Evolutionary conservation across 2,329 filamentous ascomycete species (phyloP).

Genomic region (Botryotinia globosa): DNA sequence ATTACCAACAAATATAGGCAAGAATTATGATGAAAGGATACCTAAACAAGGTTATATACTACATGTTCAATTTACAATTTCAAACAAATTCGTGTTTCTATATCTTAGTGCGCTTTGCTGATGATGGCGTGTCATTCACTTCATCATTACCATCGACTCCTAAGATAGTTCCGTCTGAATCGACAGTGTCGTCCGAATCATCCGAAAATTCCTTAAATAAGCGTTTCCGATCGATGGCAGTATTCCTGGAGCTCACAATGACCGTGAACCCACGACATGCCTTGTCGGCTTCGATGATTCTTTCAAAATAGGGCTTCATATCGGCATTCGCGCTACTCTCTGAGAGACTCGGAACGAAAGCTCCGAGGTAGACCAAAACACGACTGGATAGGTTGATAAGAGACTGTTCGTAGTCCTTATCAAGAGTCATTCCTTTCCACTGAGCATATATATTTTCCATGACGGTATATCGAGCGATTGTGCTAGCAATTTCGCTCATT

Average conservation of each 20-base stretch:
- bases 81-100: neutral
- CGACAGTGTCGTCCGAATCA: slow-evolving; percentile 11
- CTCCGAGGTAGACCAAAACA: slow-evolving; percentile 14
- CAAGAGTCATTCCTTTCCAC: slow-evolving; percentile 22
- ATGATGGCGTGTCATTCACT: neutral
- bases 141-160: neutral
- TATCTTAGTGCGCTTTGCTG: neutral
- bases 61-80: rapidly evolving
- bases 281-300: neutral
- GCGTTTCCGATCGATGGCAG: neutral
- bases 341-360: neutral
- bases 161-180: neutral
- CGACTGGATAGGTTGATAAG: slow-evolving; percentile 19
- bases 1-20: neutral
- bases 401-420: slow-evolving; percentile 10
- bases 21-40: neutral
- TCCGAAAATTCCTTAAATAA: slow-evolving; percentile 2
- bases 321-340: neutral
- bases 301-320: neutral
- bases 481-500: slow-evolving; percentile 16
- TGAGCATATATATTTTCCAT: slow-evolving; percentile 26
- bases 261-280: slow-evolving; percentile 2
- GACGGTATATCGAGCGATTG: slow-evolving; percentile 25
- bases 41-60: neutral
- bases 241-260: neutral